Evolutionary conservation across 176 grass and related monocot species (phyloP).

Genomic region (Puya raimondii): DNA sequence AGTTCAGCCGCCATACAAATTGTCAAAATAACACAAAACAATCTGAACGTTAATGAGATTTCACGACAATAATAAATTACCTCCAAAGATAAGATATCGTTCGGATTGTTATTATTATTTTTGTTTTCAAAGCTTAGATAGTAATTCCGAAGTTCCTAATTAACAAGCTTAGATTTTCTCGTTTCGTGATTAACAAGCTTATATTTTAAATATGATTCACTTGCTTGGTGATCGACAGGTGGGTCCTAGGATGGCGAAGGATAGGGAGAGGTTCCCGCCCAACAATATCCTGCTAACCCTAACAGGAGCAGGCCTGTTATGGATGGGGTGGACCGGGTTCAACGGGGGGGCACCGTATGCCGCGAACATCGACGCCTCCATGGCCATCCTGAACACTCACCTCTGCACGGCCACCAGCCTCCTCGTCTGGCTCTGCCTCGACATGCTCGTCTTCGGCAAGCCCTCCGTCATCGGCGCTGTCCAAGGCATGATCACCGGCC

Average conservation of each 20-base stretch:
- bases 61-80: background rate
- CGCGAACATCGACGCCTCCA: constrained; percentile 44
- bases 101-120: too few species aligned
- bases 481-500: constrained; percentile 40
- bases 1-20: too few species aligned
- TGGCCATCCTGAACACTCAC: constrained; percentile 71
- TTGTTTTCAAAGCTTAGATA: too few species aligned
- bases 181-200: too few species aligned
- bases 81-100: too few species aligned
- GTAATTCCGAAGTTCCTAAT: too few species aligned
- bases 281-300: constrained; percentile 70
- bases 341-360: constrained; percentile 70
- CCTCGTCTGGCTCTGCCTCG: constrained; percentile 58
- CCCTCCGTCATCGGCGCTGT: constrained; percentile 42
- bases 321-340: constrained; percentile 88
- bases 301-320: constrained; percentile 56
- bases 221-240: constrained; percentile 11
- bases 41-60: too few species aligned
- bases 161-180: too few species aligned
- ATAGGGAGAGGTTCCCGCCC: constrained; percentile 65
- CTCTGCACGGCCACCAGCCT: constrained; percentile 76
- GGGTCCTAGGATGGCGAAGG: constrained; percentile 52
- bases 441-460: constrained; percentile 38
- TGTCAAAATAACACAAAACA: too few species aligned
- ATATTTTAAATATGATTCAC: too few species aligned